phyloP scores from a whole-genome alignment of 169 alveolate genomes.

The Plasmodium vinckei region DNA sequence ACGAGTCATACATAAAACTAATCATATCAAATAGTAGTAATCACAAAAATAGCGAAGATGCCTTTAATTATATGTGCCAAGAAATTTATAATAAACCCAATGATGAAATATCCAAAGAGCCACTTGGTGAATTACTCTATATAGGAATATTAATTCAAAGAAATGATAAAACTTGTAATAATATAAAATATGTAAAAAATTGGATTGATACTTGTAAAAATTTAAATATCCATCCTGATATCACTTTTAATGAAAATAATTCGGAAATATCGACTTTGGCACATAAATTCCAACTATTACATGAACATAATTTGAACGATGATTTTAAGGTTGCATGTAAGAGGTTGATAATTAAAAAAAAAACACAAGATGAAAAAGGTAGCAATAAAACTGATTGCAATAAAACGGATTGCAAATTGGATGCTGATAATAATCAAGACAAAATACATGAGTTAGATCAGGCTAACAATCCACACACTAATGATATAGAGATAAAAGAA shows the following conservation, averaged over 20 bases:
- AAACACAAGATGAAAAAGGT: not conserved
- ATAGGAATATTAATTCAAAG: slow-evolving; percentile 27
- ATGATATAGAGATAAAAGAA: not conserved
- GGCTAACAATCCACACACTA: not conserved
- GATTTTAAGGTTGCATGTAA: slow-evolving; percentile 11
- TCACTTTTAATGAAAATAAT: slow-evolving; percentile 26
- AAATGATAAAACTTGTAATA: not conserved
- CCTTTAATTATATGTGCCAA: slow-evolving; percentile 24
- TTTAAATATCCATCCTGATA: slow-evolving; percentile 8
- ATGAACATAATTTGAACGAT: slow-evolving; percentile 29
- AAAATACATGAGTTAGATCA: not conserved
- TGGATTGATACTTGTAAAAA: slow-evolving; percentile 30
- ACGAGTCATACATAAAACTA: slow-evolving; percentile 14
- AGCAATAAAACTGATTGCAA: not conserved
- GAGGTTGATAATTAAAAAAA: slow-evolving; percentile 15
- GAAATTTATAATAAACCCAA: not conserved
- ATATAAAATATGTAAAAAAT: slow-evolving; percentile 3
- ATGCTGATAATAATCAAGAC: not conserved
- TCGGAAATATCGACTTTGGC: slow-evolving; percentile 38
- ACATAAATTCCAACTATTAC: slow-evolving; percentile 28
- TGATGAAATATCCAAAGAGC: slow-evolving; percentile 22
- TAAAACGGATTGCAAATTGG: not conserved
- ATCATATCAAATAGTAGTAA: slow-evolving; percentile 33
- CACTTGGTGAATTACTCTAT: slow-evolving; percentile 38
- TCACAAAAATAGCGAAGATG: slow-evolving; percentile 37